Conservation (phyloP, 2,329 filamentous ascomycete species). For the Fusarium sp. region DNA sequence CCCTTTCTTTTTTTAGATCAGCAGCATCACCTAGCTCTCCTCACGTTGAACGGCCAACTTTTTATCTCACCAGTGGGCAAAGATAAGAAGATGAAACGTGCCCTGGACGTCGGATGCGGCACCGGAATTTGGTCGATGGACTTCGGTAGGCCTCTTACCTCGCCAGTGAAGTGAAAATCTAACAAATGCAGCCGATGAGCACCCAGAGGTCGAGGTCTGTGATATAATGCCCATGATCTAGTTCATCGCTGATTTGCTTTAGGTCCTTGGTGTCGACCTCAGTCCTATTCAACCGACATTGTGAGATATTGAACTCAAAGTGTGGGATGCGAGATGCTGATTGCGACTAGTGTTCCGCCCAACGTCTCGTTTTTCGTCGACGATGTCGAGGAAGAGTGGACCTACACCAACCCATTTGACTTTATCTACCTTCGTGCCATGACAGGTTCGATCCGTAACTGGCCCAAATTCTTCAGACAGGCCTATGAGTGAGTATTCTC, state of each 20-base stretch:
- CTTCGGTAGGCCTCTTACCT: slow-evolving; percentile 8
- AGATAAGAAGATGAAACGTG: slow-evolving; percentile 2
- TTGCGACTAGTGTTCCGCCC: slow-evolving; percentile 7
- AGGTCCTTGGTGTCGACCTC: slow-evolving; percentile 29
- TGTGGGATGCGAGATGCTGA: background rate
- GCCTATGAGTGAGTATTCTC: slow-evolving; percentile 1
- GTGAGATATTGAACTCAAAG: background rate
- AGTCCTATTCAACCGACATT: slow-evolving; percentile 32
- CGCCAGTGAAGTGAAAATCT: background rate
- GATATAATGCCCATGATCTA: background rate
- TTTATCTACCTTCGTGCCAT: slow-evolving; percentile 28
- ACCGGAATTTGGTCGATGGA: slow-evolving; percentile 31
- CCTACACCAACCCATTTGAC: slow-evolving; percentile 16
- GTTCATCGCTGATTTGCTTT: background rate
- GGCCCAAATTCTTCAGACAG: slow-evolving; percentile 12
- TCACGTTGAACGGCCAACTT: slow-evolving; percentile 12
- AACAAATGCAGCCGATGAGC: slow-evolving; percentile 19
- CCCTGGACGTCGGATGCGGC: slow-evolving; percentile 27
- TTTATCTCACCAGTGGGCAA: slow-evolving; percentile 8
- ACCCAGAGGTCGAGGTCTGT: slow-evolving; percentile 22
- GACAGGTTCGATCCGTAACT: slow-evolving; percentile 15
- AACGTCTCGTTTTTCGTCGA: slow-evolving; percentile 25
- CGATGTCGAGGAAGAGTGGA: slow-evolving; percentile 31
- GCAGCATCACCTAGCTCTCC: slow-evolving; percentile 23
- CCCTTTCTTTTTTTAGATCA: slow-evolving; percentile 1